Conservation (phyloP, 148 eudicot species). For the Talinum fruticosum region DNA sequence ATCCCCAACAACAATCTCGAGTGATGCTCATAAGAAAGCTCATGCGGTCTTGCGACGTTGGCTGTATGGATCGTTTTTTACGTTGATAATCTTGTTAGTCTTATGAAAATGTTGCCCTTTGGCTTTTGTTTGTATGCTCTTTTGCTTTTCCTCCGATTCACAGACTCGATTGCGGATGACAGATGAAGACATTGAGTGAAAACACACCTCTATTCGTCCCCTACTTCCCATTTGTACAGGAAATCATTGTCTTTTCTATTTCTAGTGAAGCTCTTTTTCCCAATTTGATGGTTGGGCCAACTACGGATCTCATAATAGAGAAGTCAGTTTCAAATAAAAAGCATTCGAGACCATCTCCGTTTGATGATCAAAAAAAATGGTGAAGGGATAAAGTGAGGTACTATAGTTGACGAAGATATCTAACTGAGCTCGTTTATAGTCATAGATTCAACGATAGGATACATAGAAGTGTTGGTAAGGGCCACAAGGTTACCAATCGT, state of each 20-base stretch:
- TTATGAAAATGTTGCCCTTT: constrained; percentile 20
- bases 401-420: not conserved
- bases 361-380: no score
- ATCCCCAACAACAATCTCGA: constrained; percentile 3
- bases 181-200: constrained; percentile 11
- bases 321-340: no score
- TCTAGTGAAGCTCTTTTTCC: not conserved
- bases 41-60: constrained; percentile 24
- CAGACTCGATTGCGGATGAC: not conserved
- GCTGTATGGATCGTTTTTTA: constrained; percentile 31
- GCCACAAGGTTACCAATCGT: not conserved
- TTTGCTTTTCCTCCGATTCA: not conserved
- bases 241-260: not conserved
- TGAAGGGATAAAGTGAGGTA: not conserved
- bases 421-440: not conserved
- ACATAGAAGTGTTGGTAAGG: not conserved
- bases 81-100: constrained; percentile 20
- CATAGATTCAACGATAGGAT: no score
- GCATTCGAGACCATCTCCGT: no score
- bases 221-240: not conserved
- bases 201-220: not conserved
- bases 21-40: constrained; percentile 21
- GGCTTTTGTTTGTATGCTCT: constrained; percentile 12
- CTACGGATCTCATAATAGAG: no score
- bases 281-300: no score